Base-by-base conservation (phyloP, 2,329 filamentous ascomycete genomes). In the Lecanicillium sp. region DNA sequence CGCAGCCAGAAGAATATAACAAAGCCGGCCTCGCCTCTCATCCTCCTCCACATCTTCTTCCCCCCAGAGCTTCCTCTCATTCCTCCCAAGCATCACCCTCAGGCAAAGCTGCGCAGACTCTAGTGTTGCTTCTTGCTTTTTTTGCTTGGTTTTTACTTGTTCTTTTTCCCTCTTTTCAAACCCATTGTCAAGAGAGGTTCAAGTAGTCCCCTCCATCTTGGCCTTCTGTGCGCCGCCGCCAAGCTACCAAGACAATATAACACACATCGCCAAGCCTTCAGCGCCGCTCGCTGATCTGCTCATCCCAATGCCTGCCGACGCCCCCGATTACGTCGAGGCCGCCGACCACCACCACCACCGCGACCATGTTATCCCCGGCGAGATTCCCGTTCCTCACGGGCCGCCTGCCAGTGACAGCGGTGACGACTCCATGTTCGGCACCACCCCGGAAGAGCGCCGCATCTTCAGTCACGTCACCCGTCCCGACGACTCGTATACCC, bases 401-500 rank as follows among this genome's bases (percentile, higher is more conserved):
- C 66, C 66, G 37, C 54, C 54, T 42, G 75, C 71, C 35, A 75
- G 74, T 54, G 63, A 70, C 44, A 74, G 77, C 57, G 67, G 68
- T 51, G 67, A 74, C 44, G 70, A 74, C 48, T 75, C 64, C 44
- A 55, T 60, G 48, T 64, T 63, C 27, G 60, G 65, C 51, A 68
- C 66, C 53, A 70, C 69, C 49, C 65, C 68, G 42, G 73, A 74
- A 43, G 77, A 81, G 66, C 74, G 69, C 53, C 69, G 73, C 62
- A 79, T 81, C 58, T 95, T 96, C 71, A 77, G 85, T 59, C 80
- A 84, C 56, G 73, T 96, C 50, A 86, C 94, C 49, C 86, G 87
- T 48, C 91, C 91, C 2, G 87, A 94, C 61, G 91, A 97, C 70
- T 86, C 83, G 54, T 96, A 91, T 70, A 87, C 86, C 48, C 68